Base-by-base conservation (phyloP, 345 rosid species). In the Cardiospermum halicacabum region DNA sequence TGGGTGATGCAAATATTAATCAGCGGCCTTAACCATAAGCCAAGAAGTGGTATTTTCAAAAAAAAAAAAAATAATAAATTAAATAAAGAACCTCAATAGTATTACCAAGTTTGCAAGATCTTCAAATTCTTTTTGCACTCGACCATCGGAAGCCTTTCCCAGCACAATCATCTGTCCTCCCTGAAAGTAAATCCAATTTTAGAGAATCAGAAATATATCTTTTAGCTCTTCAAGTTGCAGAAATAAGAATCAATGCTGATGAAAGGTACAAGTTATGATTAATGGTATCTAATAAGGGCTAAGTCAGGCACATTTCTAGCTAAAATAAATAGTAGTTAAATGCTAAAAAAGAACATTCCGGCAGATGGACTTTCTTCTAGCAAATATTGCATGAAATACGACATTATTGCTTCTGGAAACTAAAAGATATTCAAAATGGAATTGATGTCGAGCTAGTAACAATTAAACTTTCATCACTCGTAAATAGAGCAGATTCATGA, bases 91-190 rank as follows among this genome's bases (percentile, higher is more conserved):
- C 53, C 54, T 25, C 32, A 56, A 70, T 28, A 18, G n/a, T 39
- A 16, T 75, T 78, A 83, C 88, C 83, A 59, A 32, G 31, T 78
- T 72, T 55, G 78, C 83, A 13, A 83, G 85, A 61, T 58, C 73
- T 50, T 78, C 78, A 62, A 83, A 83, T 65, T 83, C 78, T 28
- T 37, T 61, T 54, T 81, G 78, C 58, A 83, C 77, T 8, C 80
- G 80, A 50, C 18, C 65, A 70, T 78, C 80, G 58, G 82, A 69
- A 63, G 85, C 82, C 60, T 76, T 83, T 60, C 85, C 88, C 19
- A 83, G 77, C 55, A 83, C 68, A 76, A 83, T 51, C 78, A 83
- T 68, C 71, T 83, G 88, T 37, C 88, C 88, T 32, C 88, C 85
- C 88, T 83, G 67, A 47, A 62, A 58, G 60, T 11, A 27, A 58